Conservation (phyloP, 208 protist species). For the Trypanosoma melophagium region DNA sequence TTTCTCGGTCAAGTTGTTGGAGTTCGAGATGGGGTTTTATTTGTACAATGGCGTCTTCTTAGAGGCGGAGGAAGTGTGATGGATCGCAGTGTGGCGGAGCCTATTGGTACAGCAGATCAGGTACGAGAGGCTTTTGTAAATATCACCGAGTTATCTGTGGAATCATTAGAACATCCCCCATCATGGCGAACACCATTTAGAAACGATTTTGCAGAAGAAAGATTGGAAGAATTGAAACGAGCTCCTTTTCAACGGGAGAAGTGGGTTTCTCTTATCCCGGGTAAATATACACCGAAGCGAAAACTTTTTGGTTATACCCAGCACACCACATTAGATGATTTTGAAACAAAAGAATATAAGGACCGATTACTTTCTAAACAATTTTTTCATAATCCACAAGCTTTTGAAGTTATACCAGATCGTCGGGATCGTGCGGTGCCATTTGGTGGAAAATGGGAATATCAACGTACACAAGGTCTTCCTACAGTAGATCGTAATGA, state of each 20-base stretch:
- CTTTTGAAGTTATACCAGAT: conserved; percentile 85
- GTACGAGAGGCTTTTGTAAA: conserved; percentile 39
- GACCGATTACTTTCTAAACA: conserved; percentile 79
- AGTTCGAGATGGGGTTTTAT: conserved; percentile 69
- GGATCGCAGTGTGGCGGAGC: conserved; percentile 73
- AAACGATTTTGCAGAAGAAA: conserved; percentile 86
- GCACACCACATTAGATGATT: conserved; percentile 88
- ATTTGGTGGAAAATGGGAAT: conserved; percentile 83
- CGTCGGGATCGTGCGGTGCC: conserved; percentile 55
- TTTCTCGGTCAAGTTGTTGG: conserved; percentile 80
- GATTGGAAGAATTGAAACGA: conserved; percentile 62
- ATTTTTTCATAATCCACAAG: conserved; percentile 84
- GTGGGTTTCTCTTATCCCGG: conserved; percentile 72
- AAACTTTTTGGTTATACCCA: conserved; percentile 89
- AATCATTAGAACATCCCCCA: conserved; percentile 65
- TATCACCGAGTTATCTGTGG: conserved; percentile 32
- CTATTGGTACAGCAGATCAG: conserved; percentile 45
- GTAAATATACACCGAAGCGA: conserved; percentile 86
- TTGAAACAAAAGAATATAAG: conserved; percentile 90
- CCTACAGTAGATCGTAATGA: conserved; percentile 89
- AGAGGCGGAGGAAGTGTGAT: conserved; percentile 47
- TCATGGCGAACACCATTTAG: conserved; percentile 91
- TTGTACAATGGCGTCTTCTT: conserved; percentile 81
- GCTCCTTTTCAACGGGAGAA: conserved; percentile 78
- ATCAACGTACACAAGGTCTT: conserved; percentile 67